Percentiles rank a stretch among this genome's conserved stretches.
These are phyloP conservation scores for Hanseniaspora clermontiae DNA, from an alignment of 805 yeast genomes.

Conservation along the genomic window DNA sequence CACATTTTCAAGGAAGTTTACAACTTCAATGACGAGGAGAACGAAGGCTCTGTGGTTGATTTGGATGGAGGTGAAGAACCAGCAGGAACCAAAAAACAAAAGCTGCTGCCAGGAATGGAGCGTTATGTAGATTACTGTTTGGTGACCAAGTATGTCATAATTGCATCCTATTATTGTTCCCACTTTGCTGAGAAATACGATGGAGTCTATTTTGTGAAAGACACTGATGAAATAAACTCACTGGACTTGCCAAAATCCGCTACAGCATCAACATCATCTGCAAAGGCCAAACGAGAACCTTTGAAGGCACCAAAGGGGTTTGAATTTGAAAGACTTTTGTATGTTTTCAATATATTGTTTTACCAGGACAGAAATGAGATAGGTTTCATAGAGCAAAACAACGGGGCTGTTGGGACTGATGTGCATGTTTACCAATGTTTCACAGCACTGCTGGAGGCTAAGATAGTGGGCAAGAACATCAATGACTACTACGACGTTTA, in stretches of 20 bases:
- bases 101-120: not conserved
- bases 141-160: not conserved
- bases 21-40: not conserved
- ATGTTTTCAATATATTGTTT: conserved; percentile 6
- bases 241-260: not conserved
- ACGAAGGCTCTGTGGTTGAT: not conserved
- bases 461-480: conserved; percentile 4
- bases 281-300: not conserved
- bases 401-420: conserved; percentile 2
- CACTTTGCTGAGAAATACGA: not conserved
- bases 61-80: not conserved
- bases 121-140: not conserved
- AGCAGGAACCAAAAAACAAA: not conserved
- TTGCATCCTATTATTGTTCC: conserved; percentile 8
- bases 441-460: not conserved
- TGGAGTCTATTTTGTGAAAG: not conserved
- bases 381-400: not conserved
- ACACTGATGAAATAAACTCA: not conserved
- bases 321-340: conserved; percentile 3
- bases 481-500: conserved; percentile 12
- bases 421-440: not conserved
- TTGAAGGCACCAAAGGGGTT: conserved; percentile 6
- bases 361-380: not conserved
- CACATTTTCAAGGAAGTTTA: not conserved
- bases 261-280: not conserved